These are phyloP conservation scores for Colletotrichum filicis DNA, from an alignment of 2,329 filamentous ascomycete species.

Conservation along the genomic window DNA sequence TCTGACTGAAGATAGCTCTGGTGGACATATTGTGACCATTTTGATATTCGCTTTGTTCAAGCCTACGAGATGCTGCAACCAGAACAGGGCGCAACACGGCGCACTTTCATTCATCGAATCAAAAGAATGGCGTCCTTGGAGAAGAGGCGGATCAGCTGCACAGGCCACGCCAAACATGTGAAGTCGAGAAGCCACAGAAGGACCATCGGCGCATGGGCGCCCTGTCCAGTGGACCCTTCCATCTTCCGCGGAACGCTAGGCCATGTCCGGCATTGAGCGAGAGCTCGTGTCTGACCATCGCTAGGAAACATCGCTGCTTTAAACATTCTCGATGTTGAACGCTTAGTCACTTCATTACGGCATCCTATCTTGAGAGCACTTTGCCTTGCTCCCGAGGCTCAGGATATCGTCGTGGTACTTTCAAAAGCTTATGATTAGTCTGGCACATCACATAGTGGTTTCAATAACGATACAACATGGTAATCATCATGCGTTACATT, in stretches of 20 bases:
- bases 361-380: not conserved
- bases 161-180: slow-evolving; percentile 32
- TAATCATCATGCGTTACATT: not conserved
- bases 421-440: not conserved
- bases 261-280: slow-evolving; percentile 5
- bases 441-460: not conserved
- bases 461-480: not conserved
- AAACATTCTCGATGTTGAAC: not conserved
- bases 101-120: slow-evolving; percentile 7
- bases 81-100: not conserved
- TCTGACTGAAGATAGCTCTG: not conserved
- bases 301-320: not conserved
- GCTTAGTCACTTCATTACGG: not conserved
- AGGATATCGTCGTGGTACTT: not conserved
- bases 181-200: slow-evolving; percentile 30
- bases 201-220: slow-evolving; percentile 14
- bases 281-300: slow-evolving; percentile 7
- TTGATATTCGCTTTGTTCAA: slow-evolving; percentile 4
- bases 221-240: slow-evolving; percentile 15
- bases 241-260: slow-evolving; percentile 31
- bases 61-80: slow-evolving; percentile 8
- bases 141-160: slow-evolving; percentile 10
- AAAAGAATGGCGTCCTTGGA: slow-evolving; percentile 20
- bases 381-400: not conserved
- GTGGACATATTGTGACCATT: not conserved